Conservation (phyloP, 495 filamentous ascomycete genomes). For the Talaromyces trachyspermus region DNA sequence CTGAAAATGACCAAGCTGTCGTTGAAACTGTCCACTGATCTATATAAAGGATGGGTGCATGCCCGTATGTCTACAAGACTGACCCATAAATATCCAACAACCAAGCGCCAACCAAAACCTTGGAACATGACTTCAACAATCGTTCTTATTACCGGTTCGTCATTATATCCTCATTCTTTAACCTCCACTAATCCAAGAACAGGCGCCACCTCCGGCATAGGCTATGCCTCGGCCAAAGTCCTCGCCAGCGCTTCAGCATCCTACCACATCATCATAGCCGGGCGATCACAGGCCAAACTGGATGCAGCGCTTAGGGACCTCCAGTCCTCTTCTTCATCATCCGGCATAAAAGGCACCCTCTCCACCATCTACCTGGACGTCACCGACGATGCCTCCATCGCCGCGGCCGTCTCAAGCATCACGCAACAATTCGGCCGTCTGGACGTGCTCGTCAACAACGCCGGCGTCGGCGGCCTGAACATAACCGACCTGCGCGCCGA, state of each 20-base stretch:
- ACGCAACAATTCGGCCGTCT: slow-evolving; percentile 28
- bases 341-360: not conserved
- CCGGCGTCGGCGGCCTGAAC: slow-evolving; percentile 20
- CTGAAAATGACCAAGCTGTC: too few species aligned
- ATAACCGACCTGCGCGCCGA: slow-evolving; percentile 2
- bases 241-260: slow-evolving; percentile 2
- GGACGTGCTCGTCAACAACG: slow-evolving; percentile 52
- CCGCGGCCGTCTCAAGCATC: slow-evolving; percentile 19
- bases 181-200: not conserved
- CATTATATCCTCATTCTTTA: not conserved
- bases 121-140: slow-evolving; percentile 13
- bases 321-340: not conserved
- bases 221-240: slow-evolving; percentile 8
- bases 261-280: slow-evolving; percentile 9
- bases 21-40: too few species aligned
- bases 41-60: too few species aligned
- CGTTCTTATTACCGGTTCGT: slow-evolving; percentile 14
- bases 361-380: slow-evolving; percentile 29
- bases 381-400: slow-evolving; percentile 27
- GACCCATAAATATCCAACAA: too few species aligned
- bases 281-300: slow-evolving; percentile 1
- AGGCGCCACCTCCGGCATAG: slow-evolving; percentile 16
- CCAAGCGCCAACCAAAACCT: too few species aligned
- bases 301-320: not conserved
- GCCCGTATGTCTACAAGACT: too few species aligned